phyloP scores from a whole-genome alignment of 2,329 filamentous ascomycete species.

The Curvularia eragrostidis region DNA sequence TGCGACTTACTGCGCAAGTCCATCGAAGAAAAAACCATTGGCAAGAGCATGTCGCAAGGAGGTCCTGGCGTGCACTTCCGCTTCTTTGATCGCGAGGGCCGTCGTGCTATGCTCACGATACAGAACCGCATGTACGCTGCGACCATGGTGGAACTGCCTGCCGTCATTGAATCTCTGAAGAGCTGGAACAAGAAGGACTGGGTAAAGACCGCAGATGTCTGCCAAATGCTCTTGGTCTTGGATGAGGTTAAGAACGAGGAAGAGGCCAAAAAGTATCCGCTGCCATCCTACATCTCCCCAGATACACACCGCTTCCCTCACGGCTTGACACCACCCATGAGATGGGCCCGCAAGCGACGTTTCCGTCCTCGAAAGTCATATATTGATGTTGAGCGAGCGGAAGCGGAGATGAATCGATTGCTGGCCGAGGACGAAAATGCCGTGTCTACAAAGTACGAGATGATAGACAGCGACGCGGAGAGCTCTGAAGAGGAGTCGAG shows the following conservation, averaged over 20 bases:
- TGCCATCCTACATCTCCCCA: constrained; percentile 75
- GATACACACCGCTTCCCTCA: constrained; percentile 77
- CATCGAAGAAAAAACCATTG: constrained; percentile 79
- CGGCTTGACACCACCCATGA: constrained; percentile 86
- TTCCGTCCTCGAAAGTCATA: constrained; percentile 85
- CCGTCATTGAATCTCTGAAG: constrained; percentile 89
- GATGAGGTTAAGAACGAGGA: constrained; percentile 67
- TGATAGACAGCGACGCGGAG: constrained; percentile 56
- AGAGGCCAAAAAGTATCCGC: constrained; percentile 58
- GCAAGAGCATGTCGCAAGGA: constrained; percentile 66
- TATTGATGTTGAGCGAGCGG: constrained; percentile 83
- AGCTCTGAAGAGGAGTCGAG: constrained; percentile 51
- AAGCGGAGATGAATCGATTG: constrained; percentile 77
- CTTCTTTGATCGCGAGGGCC: constrained; percentile 75
- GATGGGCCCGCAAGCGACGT: constrained; percentile 79
- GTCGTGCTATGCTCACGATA: constrained; percentile 75
- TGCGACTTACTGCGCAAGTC: constrained; percentile 81
- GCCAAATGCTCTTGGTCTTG: constrained; percentile 85
- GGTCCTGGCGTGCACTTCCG: constrained; percentile 81
- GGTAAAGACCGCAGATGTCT: constrained; percentile 88
- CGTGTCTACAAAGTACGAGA: constrained; percentile 64
- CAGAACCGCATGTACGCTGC: constrained; percentile 76
- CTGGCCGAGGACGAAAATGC: constrained; percentile 71
- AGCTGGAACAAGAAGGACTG: constrained; percentile 87
- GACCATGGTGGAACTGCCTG: constrained; percentile 81